A percentile compares a stretch with the other conserved stretches of the same genome.
These are phyloP conservation scores for Phoma herbarum DNA, from an alignment of 2,329 filamentous ascomycete species.

Conservation along the genomic window DNA sequence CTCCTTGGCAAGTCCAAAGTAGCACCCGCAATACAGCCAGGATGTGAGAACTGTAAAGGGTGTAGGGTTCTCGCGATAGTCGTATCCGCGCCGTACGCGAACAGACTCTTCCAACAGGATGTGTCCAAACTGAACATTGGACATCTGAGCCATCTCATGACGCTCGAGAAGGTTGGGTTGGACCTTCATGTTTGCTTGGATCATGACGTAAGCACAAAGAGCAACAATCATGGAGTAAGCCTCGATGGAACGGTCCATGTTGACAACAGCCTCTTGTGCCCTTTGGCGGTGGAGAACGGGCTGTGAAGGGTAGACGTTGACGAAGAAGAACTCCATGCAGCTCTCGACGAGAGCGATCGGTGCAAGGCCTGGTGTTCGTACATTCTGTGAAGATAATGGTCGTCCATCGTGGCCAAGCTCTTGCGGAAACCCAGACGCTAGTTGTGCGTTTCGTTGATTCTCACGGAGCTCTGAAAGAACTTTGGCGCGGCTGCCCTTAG, in stretches of 20 bases:
- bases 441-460: conserved; percentile 57
- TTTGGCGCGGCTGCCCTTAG: conserved; percentile 69
- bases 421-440: conserved; percentile 53
- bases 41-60: conserved; percentile 68
- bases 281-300: conserved; percentile 64
- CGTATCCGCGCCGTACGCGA: conserved; percentile 63
- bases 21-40: conserved; percentile 68
- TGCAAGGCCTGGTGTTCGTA: conserved; percentile 60
- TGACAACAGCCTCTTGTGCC: conserved; percentile 62
- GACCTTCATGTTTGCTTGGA: conserved; percentile 58
- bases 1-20: conserved; percentile 68
- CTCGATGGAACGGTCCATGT: conserved; percentile 62
- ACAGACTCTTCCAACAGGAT: conserved; percentile 68
- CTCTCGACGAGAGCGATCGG: conserved; percentile 59
- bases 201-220: conserved; percentile 61
- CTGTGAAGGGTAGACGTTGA: conserved; percentile 70
- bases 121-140: conserved; percentile 59
- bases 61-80: conserved; percentile 66
- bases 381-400: conserved; percentile 54
- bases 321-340: conserved; percentile 69
- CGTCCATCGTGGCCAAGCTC: conserved; percentile 53
- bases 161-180: conserved; percentile 58
- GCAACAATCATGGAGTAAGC: conserved; percentile 66
- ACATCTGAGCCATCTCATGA: conserved; percentile 53
- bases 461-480: conserved; percentile 70